phyloP scores from a whole-genome alignment of 371 early-diverging fungal genomes.

The Synchytrium microbalum region DNA sequence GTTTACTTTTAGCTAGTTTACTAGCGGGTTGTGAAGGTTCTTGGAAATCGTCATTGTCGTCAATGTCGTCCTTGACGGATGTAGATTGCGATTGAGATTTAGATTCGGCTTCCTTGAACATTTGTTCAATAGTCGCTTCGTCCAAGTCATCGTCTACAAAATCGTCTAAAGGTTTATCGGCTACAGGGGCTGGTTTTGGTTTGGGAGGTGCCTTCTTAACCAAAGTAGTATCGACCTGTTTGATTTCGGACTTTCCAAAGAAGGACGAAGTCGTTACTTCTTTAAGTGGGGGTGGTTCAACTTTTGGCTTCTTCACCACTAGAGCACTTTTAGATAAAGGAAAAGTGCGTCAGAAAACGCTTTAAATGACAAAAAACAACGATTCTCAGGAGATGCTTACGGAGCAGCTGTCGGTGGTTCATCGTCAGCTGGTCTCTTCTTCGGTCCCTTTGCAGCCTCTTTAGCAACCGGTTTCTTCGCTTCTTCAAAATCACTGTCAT shows the following conservation, averaged over 20 bases:
- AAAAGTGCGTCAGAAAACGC: too few relatives aligned
- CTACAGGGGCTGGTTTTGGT: background rate
- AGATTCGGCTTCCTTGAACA: too few relatives aligned
- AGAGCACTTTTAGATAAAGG: background rate
- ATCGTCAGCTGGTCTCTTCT: background rate
- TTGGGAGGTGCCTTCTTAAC: background rate
- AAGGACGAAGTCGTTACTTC: slow-evolving; percentile 14
- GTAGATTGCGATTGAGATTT: too few relatives aligned
- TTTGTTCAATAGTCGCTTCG: too few relatives aligned
- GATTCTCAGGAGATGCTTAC: background rate
- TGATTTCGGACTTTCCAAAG: slow-evolving; percentile 5
- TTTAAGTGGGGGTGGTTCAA: background rate
- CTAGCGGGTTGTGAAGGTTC: too few relatives aligned
- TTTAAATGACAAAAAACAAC: background rate
- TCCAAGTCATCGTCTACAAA: too few relatives aligned
- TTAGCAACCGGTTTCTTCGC: background rate
- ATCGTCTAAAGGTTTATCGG: too few relatives aligned
- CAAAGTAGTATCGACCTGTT: slow-evolving; percentile 7
- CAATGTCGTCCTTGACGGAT: too few relatives aligned
- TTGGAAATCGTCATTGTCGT: too few relatives aligned
- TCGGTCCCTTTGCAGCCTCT: slow-evolving; percentile 4
- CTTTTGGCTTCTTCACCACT: slow-evolving; percentile 11
- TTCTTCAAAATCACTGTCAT: background rate
- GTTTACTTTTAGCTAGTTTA: too few relatives aligned
- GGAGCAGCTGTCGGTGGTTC: slow-evolving; percentile 10